Base-by-base conservation (phyloP, 2,329 filamentous ascomycete genomes). In the Fusarium anthophilum region DNA sequence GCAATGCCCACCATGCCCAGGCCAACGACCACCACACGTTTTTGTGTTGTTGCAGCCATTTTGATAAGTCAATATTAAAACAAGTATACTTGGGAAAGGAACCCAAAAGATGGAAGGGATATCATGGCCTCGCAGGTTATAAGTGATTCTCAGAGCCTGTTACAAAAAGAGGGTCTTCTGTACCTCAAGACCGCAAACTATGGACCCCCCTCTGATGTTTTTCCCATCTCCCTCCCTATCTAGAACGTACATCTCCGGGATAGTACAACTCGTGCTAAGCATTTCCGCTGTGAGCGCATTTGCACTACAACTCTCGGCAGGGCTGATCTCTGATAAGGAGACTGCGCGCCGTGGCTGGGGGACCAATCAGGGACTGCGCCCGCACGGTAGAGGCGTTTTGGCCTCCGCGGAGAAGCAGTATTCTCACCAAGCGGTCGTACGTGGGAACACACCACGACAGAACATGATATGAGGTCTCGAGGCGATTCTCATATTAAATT, bases 1-100 rank as follows among this genome's bases (percentile, higher is more conserved):
- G 93, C 91, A 76, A 96, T 92, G 44, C 93, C 94, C 50, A 98
- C 95, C 95, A 98, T 98, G 6, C 95, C 95, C 83, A 98, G 83
- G 15, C 95, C 95, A 44, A 97, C 94, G 43, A 97, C 91, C 5
- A 97, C 94, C 41, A 97, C 84, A 79, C 88, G 91, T 81, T 93
- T 94, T 51, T 72, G 78, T 70, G 65, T 30, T 62, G 69, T 62
- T 75, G 58, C 56, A 69, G 60, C 63, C 76, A 77, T 77, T 26
- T 38, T 69, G 63, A n/a, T 28, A 13, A 41, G 47, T 30, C 55
- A 26, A 28, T 41, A 54, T 66, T 59, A 12, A 32, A 30, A 38
- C 20, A 54, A 55, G 45, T 54, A 61, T 39, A 39, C 26, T 44
- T 61, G 45, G 17, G 38, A 59, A 18, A 55, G 26, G 17, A 26